Conservation (phyloP, 2,329 filamentous ascomycete species). For the Elsinoe necatrix region DNA sequence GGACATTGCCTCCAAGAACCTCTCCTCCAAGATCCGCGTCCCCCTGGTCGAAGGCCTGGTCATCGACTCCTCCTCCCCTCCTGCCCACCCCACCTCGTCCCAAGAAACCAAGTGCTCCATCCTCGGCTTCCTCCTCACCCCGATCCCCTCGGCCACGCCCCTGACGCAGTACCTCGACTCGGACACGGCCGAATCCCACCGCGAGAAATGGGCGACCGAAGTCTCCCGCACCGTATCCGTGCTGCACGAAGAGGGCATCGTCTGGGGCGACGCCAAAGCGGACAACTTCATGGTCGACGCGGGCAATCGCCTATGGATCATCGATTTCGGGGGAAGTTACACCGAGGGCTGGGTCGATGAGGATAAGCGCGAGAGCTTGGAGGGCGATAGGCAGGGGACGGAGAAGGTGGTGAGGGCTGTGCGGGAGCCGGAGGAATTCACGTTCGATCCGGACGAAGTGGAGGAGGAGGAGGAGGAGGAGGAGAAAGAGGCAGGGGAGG, state of each 20-base stretch:
- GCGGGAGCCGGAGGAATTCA: constrained; percentile 24
- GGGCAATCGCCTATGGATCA: constrained; percentile 32
- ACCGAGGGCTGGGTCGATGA: constrained; percentile 33
- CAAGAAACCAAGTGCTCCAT: constrained; percentile 20
- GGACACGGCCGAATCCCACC: constrained; percentile 25
- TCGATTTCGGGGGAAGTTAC: constrained; percentile 33
- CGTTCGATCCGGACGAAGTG: constrained; percentile 21
- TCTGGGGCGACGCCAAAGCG: constrained; percentile 35
- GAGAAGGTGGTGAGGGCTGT: constrained; percentile 26
- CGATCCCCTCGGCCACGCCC: constrained; percentile 26
- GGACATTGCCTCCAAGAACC: constrained; percentile 23
- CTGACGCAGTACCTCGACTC: constrained; percentile 27
- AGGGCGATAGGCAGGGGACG: constrained; percentile 29
- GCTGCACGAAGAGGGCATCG: constrained; percentile 29
- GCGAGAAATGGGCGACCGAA: constrained; percentile 27
- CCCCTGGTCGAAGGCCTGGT: constrained; percentile 28
- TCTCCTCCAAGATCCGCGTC: constrained; percentile 26
- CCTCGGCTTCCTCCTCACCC: constrained; percentile 29
- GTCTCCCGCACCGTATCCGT: constrained; percentile 22
- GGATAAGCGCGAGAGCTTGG: constrained; percentile 28
- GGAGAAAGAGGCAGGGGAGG: constrained; percentile 16
- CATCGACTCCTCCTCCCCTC: neutral
- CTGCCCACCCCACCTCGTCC: neutral
- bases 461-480: constrained; percentile 12
- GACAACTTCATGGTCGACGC: constrained; percentile 35